These are phyloP conservation scores for Diplodia sapinea DNA, from an alignment of 2,329 filamentous ascomycete species.

Conservation along the genomic window DNA sequence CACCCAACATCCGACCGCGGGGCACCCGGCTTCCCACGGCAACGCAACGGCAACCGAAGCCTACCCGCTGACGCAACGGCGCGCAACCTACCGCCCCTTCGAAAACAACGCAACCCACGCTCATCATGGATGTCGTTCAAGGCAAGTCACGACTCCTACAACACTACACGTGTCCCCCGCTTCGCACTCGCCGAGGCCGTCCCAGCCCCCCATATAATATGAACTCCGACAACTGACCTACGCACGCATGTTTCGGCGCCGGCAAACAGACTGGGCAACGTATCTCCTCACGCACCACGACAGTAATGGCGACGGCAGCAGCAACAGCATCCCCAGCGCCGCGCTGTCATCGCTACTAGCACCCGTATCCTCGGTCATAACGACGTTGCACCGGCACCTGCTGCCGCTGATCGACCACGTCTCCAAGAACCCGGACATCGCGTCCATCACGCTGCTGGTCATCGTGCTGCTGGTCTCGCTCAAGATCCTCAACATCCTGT, in stretches of 20 bases:
- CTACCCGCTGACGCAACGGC: conserved; percentile 5
- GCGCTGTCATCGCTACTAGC: not conserved
- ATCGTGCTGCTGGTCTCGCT: conserved; percentile 67
- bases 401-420: conserved; percentile 42
- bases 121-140: conserved; percentile 34
- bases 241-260: not conserved
- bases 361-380: not conserved
- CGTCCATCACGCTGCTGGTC: conserved; percentile 62
- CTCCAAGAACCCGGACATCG: conserved; percentile 51
- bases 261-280: conserved; percentile 23
- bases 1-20: conserved; percentile 15
- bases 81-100: not conserved
- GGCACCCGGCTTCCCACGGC: not conserved
- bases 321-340: not conserved
- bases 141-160: conserved; percentile 12
- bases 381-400: conserved; percentile 38
- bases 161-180: not conserved
- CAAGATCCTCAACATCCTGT: conserved; percentile 71
- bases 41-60: not conserved
- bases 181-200: not conserved
- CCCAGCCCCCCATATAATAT: not conserved
- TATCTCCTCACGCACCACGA: conserved; percentile 17
- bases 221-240: not conserved
- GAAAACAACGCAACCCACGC: not conserved
- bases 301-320: conserved; percentile 1